These are phyloP conservation scores for Globisporangium acanthophoron DNA, from an alignment of 352 stramenopile genomes.

Conservation along the genomic window DNA sequence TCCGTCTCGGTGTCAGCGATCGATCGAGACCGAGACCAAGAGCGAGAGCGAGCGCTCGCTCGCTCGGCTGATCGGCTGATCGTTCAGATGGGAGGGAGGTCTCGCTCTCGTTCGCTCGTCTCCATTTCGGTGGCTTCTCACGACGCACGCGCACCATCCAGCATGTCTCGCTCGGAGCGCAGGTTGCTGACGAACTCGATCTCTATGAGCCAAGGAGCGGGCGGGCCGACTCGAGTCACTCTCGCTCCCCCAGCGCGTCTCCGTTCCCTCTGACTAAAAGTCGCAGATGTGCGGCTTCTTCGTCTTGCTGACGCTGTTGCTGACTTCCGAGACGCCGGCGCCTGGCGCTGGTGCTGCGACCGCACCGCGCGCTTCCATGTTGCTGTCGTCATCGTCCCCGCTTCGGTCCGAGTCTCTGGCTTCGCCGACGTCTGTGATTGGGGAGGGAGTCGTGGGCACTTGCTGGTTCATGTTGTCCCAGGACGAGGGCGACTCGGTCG, in stretches of 20 bases:
- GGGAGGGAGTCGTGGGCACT: neutral
- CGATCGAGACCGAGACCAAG: too few species aligned
- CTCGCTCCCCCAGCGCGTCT: too few species aligned
- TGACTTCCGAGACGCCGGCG: neutral
- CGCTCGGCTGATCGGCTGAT: neutral
- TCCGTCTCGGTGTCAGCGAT: neutral
- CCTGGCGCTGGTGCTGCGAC: too few species aligned
- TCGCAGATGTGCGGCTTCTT: slow-evolving; percentile 9
- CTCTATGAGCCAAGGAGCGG: neutral
- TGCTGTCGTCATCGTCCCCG: neutral
- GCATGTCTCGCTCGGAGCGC: too few species aligned
- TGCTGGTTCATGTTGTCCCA: slow-evolving; percentile 16
- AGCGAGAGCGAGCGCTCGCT: too few species aligned
- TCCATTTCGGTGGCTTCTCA: too few species aligned
- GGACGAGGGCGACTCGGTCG: neutral
- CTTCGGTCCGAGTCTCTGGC: neutral
- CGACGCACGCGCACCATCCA: too few species aligned
- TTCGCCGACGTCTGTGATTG: neutral
- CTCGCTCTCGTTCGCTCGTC: neutral
- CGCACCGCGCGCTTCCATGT: neutral
- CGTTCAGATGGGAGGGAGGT: neutral
- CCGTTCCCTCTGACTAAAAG: neutral
- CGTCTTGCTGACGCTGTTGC: neutral
- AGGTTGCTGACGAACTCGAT: neutral
- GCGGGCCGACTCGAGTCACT: too few species aligned